phyloP scores from a whole-genome alignment of 2,329 filamentous ascomycete species.

The Sphaerostilbella broomeana region DNA sequence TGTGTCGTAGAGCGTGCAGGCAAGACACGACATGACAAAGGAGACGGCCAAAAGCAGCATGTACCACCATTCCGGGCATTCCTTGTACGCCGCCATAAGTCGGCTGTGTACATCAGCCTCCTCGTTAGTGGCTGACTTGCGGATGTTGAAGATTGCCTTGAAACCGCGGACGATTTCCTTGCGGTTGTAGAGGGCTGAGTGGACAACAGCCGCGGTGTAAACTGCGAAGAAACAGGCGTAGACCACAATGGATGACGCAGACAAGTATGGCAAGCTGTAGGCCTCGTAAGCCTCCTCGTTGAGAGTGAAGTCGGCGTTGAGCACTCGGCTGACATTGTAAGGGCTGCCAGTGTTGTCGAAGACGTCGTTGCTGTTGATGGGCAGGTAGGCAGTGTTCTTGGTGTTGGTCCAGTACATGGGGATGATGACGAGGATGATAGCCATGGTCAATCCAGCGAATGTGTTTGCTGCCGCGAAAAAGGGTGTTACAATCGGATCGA shows the following conservation, averaged over 20 bases:
- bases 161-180: constrained; percentile 24
- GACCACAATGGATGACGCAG: constrained; percentile 31
- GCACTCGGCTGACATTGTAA: constrained; percentile 47
- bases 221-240: constrained; percentile 26
- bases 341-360: constrained; percentile 49
- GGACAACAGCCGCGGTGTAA: constrained; percentile 24
- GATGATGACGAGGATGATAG: constrained; percentile 47
- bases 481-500: constrained; percentile 26
- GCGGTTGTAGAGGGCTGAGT: constrained; percentile 27
- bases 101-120: constrained; percentile 29
- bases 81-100: constrained; percentile 26
- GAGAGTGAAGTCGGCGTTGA: constrained; percentile 42
- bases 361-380: constrained; percentile 46
- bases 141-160: constrained; percentile 21
- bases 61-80: constrained; percentile 52
- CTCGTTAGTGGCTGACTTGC: constrained; percentile 30
- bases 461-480: constrained; percentile 26
- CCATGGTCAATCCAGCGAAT: constrained; percentile 35
- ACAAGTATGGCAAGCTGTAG: constrained; percentile 50
- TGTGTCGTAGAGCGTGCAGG: constrained; percentile 41
- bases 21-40: constrained; percentile 33
- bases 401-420: constrained; percentile 40
- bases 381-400: constrained; percentile 46
- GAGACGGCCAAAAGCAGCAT: constrained; percentile 39
- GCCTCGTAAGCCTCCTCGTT: constrained; percentile 44